Evolutionary conservation across 2,329 filamentous ascomycete genomes (phyloP).

Genomic region (Diaporthe humulicola): DNA sequence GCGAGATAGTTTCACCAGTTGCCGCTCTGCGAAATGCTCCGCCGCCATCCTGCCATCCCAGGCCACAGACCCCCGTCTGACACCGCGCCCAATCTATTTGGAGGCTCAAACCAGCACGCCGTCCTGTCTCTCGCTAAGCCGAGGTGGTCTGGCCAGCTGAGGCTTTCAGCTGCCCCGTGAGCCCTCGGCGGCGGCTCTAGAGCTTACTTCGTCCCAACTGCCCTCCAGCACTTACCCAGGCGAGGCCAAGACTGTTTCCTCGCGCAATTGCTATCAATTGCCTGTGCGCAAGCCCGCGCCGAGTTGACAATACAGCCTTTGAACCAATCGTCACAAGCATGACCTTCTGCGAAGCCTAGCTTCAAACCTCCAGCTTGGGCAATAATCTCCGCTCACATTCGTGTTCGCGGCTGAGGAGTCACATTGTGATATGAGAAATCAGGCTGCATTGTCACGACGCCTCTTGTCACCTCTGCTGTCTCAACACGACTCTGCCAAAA

Average conservation of each 20-base stretch:
- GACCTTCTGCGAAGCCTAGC: background rate
- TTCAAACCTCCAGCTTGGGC: background rate
- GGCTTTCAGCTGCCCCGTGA: background rate
- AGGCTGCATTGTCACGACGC: background rate
- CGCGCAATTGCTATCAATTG: background rate
- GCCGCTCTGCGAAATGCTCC: background rate
- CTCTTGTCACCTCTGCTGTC: background rate
- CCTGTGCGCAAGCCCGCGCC: background rate
- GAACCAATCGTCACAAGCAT: background rate
- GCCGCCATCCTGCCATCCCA: too few species aligned
- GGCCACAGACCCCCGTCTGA: background rate
- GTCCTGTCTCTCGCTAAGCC: background rate
- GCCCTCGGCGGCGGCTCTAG: background rate
- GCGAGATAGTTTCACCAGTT: background rate
- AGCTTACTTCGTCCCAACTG: constrained; percentile 1
- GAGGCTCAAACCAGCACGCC: background rate
- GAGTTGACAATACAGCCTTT: background rate
- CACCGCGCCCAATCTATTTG: background rate
- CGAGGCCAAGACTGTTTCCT: background rate
- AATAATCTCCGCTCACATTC: background rate
- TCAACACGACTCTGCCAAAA: background rate
- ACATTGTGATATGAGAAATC: background rate
- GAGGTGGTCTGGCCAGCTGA: background rate
- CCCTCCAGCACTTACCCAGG: background rate
- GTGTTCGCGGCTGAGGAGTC: background rate